Conservation (phyloP, 2,329 filamentous ascomycete species). For the Dothideomycetes sp. region DNA sequence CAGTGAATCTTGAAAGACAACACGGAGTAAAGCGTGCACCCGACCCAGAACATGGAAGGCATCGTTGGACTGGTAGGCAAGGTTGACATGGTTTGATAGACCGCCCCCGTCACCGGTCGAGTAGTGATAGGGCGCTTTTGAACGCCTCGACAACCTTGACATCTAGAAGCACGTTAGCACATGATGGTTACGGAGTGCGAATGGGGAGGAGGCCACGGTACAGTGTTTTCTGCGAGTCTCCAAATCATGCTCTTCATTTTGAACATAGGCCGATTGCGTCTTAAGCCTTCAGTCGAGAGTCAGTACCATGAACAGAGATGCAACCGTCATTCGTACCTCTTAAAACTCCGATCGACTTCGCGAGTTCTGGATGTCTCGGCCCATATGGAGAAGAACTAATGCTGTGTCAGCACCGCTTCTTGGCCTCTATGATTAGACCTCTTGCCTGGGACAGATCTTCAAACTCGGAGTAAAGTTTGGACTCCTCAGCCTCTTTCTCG, state of each 20-base stretch:
- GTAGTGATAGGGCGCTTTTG: conserved; percentile 36
- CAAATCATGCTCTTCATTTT: conserved; percentile 59
- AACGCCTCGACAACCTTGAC: conserved; percentile 36
- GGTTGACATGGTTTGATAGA: no score
- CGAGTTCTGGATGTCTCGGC: conserved; percentile 58
- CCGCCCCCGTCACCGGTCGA: conserved; percentile 16
- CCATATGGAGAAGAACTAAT: conserved; percentile 71
- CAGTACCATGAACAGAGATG: conserved; percentile 6
- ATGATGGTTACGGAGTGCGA: not conserved
- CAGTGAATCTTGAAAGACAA: not conserved
- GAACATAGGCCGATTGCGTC: conserved; percentile 67
- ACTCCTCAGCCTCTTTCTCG: conserved; percentile 53
- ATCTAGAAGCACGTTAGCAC: conserved; percentile 25
- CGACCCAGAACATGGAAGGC: not conserved
- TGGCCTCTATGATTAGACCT: conserved; percentile 1
- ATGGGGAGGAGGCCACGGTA: conserved; percentile 35
- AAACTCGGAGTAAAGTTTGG: conserved; percentile 26
- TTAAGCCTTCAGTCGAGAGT: conserved; percentile 50
- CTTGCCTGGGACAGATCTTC: conserved; percentile 48
- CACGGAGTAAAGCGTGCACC: not conserved
- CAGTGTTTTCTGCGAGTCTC: conserved; percentile 70
- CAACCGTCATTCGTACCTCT: conserved; percentile 43
- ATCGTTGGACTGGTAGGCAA: no score
- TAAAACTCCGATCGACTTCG: conserved; percentile 66
- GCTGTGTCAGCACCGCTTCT: conserved; percentile 9